These are phyloP conservation scores for Penicillium sp. DNA, from an alignment of 2,329 filamentous ascomycete genomes.

Conservation along the genomic window DNA sequence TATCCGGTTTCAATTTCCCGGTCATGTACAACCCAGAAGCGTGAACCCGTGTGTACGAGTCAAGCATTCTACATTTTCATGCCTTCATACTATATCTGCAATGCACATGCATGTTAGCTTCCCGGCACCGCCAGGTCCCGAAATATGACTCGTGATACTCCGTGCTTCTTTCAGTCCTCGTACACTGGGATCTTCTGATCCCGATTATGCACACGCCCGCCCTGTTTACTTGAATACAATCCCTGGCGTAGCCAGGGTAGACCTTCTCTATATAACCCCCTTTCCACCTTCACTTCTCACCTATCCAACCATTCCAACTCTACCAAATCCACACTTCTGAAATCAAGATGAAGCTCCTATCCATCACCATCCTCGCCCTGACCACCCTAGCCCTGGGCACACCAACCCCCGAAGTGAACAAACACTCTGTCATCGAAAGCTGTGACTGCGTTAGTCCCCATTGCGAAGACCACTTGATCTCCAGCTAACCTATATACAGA, in stretches of 20 bases:
- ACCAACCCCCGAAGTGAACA: neutral
- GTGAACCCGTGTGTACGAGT: neutral
- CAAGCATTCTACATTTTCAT: neutral
- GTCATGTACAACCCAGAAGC: neutral
- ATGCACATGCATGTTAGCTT: neutral
- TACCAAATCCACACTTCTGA: neutral
- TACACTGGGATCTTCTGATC: neutral
- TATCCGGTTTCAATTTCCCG: neutral
- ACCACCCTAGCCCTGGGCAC: neutral
- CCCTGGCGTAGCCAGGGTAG: neutral
- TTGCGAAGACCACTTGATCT: neutral
- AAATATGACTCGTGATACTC: neutral
- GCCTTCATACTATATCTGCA: neutral
- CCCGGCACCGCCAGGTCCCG: neutral
- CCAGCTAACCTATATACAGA: neutral
- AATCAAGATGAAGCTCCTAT: neutral
- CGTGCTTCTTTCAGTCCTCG: neutral
- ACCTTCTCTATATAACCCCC: neutral
- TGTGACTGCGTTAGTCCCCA: neutral
- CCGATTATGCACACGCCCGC: neutral
- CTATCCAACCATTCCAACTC: neutral
- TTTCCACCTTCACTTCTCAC: neutral
- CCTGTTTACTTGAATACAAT: neutral
- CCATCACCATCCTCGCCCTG: neutral
- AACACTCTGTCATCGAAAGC: neutral